Conservation (phyloP, 2,329 filamentous ascomycete genomes). For the Trichoderma sp. region DNA sequence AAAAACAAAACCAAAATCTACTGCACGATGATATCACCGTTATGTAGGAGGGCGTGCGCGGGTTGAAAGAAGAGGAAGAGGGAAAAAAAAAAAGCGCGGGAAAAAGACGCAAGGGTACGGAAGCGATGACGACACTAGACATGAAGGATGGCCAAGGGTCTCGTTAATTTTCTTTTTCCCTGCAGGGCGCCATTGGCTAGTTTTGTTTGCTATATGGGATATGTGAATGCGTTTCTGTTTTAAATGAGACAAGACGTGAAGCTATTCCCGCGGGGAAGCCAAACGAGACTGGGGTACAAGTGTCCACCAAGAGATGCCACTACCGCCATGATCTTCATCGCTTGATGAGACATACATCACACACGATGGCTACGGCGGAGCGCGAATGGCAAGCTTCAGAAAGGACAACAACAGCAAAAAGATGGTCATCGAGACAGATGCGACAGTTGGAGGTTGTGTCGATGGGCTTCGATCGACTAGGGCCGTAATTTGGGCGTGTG, state of each 20-base stretch:
- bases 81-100: background rate
- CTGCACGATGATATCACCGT: conserved; percentile 21
- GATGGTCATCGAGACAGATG: background rate
- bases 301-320: background rate
- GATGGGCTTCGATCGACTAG: conserved; percentile 16
- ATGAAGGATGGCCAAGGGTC: background rate
- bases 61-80: background rate
- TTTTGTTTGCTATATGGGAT: background rate
- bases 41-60: conserved; percentile 18
- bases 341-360: background rate
- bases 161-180: background rate
- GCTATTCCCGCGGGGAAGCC: background rate
- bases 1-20: background rate
- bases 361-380: background rate
- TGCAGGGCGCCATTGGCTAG: background rate
- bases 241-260: background rate
- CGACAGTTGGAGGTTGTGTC: background rate
- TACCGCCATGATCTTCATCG: background rate
- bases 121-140: conserved; percentile 10
- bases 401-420: background rate
- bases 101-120: background rate
- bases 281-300: background rate
- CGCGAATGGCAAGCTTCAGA: background rate
- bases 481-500: conserved; percentile 7
- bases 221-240: background rate